These are phyloP conservation scores for Ustulina deusta DNA, from an alignment of 2,329 filamentous ascomycete species.

Conservation along the genomic window DNA sequence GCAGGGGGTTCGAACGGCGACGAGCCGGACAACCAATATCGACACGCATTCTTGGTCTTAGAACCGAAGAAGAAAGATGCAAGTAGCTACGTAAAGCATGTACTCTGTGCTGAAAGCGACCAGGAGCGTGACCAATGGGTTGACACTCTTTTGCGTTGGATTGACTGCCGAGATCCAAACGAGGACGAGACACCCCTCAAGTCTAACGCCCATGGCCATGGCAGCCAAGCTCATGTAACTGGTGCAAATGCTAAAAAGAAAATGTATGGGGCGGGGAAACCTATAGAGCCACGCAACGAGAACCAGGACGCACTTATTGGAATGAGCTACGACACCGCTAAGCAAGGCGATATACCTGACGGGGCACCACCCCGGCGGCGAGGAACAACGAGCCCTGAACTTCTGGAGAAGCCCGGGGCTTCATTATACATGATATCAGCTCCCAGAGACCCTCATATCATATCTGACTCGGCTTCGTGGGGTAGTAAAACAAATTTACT, in stretches of 20 bases:
- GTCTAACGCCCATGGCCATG: conserved; percentile 52
- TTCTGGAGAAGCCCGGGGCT: conserved; percentile 52
- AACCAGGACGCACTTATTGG: conserved; percentile 64
- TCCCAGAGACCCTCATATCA: conserved; percentile 85
- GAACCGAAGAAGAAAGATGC: conserved; percentile 98
- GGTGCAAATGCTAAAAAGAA: conserved; percentile 59
- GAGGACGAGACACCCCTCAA: conserved; percentile 63
- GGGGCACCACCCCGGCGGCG: conserved; percentile 53
- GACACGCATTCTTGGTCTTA: conserved; percentile 93
- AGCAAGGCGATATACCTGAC: conserved; percentile 64
- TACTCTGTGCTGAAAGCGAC: conserved; percentile 95
- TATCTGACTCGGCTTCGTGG: conserved; percentile 86
- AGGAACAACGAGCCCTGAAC: conserved; percentile 48
- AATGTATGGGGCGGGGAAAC: conserved; percentile 50
- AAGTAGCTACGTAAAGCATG: conserved; percentile 86
- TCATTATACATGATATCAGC: conserved; percentile 76
- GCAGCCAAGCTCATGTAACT: conserved; percentile 52
- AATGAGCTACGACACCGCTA: conserved; percentile 69
- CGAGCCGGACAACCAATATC: conserved; percentile 91
- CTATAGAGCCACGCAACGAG: conserved; percentile 52
- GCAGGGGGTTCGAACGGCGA: conserved; percentile 69
- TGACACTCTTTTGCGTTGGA: conserved; percentile 87
- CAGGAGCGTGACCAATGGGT: conserved; percentile 94
- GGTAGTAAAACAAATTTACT: conserved; percentile 76
- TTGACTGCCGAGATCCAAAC: conserved; percentile 76